Percentiles rank a stretch among this genome's conserved stretches.
Evolutionary conservation across 805 yeast genomes (phyloP).

Genomic region (Kodamaea hsintzibuensis): DNA sequence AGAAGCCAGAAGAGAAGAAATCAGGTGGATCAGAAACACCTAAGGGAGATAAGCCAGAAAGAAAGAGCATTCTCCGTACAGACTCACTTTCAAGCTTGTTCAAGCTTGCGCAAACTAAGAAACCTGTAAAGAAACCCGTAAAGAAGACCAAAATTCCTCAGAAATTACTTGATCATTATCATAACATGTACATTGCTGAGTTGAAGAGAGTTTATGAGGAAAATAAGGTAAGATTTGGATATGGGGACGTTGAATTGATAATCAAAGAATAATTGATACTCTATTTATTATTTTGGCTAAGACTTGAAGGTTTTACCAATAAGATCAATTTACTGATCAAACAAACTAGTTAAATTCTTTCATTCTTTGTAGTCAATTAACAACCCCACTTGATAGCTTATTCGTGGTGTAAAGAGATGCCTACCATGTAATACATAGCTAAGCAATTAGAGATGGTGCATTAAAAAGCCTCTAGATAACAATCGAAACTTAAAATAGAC

Average conservation of each 20-base stretch:
- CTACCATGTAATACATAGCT: too few species aligned
- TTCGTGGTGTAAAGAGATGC: too few species aligned
- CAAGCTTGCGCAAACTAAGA: slow-evolving; percentile 16
- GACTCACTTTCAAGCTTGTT: slow-evolving; percentile 33
- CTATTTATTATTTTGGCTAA: too few species aligned
- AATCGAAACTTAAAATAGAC: too few species aligned
- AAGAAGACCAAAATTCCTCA: slow-evolving; percentile 35
- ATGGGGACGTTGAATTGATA: slow-evolving; percentile 48
- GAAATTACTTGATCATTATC: slow-evolving; percentile 63
- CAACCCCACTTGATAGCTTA: too few species aligned
- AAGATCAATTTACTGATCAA: too few species aligned
- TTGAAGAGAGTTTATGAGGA: slow-evolving; percentile 63
- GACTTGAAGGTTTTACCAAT: background rate
- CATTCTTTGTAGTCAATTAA: too few species aligned
- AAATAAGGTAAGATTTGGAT: slow-evolving; percentile 57
- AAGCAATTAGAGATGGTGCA: too few species aligned
- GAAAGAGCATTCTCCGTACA: slow-evolving; percentile 30
- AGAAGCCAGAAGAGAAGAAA: slow-evolving; percentile 1
- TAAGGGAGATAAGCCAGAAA: slow-evolving; percentile 22
- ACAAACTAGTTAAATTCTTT: too few species aligned
- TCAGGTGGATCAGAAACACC: background rate
- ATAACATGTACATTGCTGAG: slow-evolving; percentile 65
- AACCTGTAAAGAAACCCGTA: slow-evolving; percentile 15
- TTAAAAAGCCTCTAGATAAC: too few species aligned
- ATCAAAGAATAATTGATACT: slow-evolving; percentile 39